phyloP scores from a whole-genome alignment of 1,139 yeast genomes.

The Kurtzmaniella quercitrusa region DNA sequence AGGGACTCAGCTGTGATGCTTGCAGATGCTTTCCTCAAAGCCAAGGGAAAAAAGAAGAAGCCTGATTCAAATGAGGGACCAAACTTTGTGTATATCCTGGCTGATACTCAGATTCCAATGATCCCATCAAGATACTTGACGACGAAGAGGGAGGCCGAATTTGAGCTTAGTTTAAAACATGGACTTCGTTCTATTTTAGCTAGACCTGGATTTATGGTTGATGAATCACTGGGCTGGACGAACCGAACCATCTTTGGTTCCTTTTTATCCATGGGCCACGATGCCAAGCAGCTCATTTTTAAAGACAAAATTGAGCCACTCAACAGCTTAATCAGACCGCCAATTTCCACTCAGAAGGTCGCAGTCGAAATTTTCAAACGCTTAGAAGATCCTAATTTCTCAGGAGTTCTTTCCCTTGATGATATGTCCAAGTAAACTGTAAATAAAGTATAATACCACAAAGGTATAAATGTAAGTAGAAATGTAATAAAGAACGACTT shows the following conservation, averaged over 20 bases:
- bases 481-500: too few species aligned
- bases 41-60: constrained; percentile 9
- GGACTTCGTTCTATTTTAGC: constrained; percentile 56
- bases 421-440: constrained; percentile 27
- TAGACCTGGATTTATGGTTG: constrained; percentile 85
- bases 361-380: constrained; percentile 57
- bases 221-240: constrained; percentile 33
- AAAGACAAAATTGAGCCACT: constrained; percentile 28
- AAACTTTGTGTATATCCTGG: constrained; percentile 74
- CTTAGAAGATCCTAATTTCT: constrained; percentile 44
- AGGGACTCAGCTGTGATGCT: constrained; percentile 64
- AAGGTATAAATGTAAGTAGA: background rate
- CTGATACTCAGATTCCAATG: constrained; percentile 66
- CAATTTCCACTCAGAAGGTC: constrained; percentile 66
- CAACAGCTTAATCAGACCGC: constrained; percentile 56
- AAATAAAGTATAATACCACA: background rate
- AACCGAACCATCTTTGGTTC: constrained; percentile 28
- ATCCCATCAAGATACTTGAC: constrained; percentile 67
- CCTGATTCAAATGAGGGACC: constrained; percentile 18
- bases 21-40: constrained; percentile 51
- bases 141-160: constrained; percentile 77
- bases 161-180: constrained; percentile 38
- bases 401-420: constrained; percentile 59
- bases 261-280: constrained; percentile 32
- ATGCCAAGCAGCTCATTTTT: constrained; percentile 35